These are phyloP conservation scores for Saccharomyces cerevisiae DNA, from an alignment of 805 yeast species.

Conservation along the genomic window DNA sequence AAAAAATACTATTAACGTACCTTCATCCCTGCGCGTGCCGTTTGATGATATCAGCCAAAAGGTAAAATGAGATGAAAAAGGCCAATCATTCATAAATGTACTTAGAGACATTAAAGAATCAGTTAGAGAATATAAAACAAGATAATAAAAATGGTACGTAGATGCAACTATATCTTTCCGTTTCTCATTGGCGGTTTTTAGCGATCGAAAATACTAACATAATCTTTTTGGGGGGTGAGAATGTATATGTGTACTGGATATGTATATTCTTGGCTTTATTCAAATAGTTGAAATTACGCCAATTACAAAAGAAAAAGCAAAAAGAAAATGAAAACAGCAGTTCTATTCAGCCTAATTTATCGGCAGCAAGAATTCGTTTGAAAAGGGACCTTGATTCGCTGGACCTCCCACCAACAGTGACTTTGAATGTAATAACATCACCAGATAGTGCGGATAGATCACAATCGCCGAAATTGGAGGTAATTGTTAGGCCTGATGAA, in stretches of 20 bases:
- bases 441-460: slow-evolving; percentile 2
- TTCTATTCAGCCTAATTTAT: neutral
- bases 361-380: slow-evolving; percentile 20
- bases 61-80: neutral
- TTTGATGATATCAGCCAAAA: neutral
- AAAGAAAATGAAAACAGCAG: neutral
- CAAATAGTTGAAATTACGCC: slow-evolving; percentile 21
- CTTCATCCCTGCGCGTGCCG: neutral
- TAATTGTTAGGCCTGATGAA: slow-evolving; percentile 22
- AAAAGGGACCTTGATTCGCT: slow-evolving; percentile 19
- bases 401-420: slow-evolving; percentile 21
- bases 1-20: neutral
- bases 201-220: neutral
- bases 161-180: neutral
- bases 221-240: neutral
- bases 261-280: neutral
- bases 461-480: slow-evolving; percentile 11
- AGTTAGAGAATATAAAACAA: neutral
- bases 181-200: neutral
- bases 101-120: neutral
- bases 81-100: neutral
- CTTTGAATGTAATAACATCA: slow-evolving; percentile 4
- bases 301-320: slow-evolving; percentile 19
- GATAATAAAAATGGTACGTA: neutral
- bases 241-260: neutral